Base-by-base conservation (phyloP, 768 basidiomycete species). In the Boletus vinaceobasis region DNA sequence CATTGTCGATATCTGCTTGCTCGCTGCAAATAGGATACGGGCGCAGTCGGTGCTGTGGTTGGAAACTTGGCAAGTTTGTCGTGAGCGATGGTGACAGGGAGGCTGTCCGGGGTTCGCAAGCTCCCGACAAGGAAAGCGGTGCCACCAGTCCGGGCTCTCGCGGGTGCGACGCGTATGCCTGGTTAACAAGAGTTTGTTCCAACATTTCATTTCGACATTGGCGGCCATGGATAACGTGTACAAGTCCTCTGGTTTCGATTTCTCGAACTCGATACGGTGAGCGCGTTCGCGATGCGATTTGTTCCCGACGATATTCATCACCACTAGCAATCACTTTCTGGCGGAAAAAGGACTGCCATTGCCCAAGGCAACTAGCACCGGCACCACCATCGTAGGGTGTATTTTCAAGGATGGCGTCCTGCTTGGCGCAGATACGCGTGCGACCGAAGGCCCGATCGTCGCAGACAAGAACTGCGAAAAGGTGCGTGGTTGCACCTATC, bases 381-480 rank as follows among this genome's bases (percentile, higher is more conserved):
- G 94, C 63, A 99, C 96, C 5, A 99, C 96, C 46, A 98, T 99
- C 77, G 97, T 99, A 17, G 97, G 97, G 27, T 93, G 93, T 66
- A 74, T 97, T 52, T 98, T 89, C 73, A 87, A 86, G 61, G 91
- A 92, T 66, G 97, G 97, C 6, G 86, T 99, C 61, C 83, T 96
- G 17, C 82, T 99, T 6, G 97, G 96, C 43, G 97, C 97, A 14
- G 97, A 98, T 72, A 99, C 97, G 1, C 81, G 96, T 63, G 95
- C 97, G 5, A 98, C 97, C 0, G 91, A 87, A 57, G 97, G 96
- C 1, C 82, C 83, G 23, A 98, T 98, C 60, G 92, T 99, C 27
- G 93, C 93, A 0, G 96, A 98, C 77, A 98, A 99, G 83, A 99
- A 99, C 75, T 99, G 97, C 73, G 97, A 98, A 77, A 99, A 99